Evolutionary conservation across 2,329 filamentous ascomycete genomes (phyloP).

Genomic region (Penicillium digitatum): DNA sequence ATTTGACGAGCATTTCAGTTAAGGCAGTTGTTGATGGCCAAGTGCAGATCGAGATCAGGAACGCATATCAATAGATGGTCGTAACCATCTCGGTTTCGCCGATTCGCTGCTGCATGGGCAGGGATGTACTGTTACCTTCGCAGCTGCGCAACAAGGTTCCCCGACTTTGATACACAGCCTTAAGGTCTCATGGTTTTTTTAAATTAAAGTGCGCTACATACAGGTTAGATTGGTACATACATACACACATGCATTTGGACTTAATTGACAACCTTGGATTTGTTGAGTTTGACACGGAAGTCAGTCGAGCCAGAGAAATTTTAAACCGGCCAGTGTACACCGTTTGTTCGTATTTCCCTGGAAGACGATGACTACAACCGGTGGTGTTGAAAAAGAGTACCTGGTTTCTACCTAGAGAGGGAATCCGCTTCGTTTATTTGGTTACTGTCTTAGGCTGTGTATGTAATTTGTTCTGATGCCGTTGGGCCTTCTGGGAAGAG

Average conservation of each 20-base stretch:
- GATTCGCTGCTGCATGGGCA: background rate
- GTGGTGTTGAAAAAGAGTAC: background rate
- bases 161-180: background rate
- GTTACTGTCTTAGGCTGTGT: background rate
- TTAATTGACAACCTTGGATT: background rate
- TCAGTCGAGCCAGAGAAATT: background rate
- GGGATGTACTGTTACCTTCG: background rate
- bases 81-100: background rate
- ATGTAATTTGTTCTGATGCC: background rate
- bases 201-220: background rate
- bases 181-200: background rate
- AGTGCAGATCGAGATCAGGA: conserved; percentile 64
- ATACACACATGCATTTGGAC: background rate
- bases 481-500: background rate
- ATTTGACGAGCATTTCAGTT: conserved; percentile 70
- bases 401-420: background rate
- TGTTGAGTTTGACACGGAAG: background rate
- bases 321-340: background rate
- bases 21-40: conserved; percentile 53
- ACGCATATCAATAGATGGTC: conserved; percentile 48
- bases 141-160: background rate
- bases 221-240: background rate
- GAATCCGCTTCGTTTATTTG: background rate
- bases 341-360: no score
- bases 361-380: background rate